Evolutionary conservation across 192 early-diverging fungal species (phyloP), one percentile per base, ranked within the genome.

Genomic region (Radiomyces spectabilis): DNA sequence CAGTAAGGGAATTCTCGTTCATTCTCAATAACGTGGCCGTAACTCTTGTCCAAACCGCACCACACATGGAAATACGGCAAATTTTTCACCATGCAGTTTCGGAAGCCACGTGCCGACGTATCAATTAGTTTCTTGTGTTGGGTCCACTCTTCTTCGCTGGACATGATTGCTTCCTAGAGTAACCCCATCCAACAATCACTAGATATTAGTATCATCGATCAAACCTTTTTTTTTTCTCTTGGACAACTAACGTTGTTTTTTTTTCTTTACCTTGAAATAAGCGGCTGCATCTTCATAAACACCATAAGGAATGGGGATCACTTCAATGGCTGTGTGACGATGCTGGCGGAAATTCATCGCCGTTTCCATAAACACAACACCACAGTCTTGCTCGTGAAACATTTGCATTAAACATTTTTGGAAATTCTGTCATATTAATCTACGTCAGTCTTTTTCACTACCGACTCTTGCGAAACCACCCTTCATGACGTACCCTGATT

Each of bases 1-100:
- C 88, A 95, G 15, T 76, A 78, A 33, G 80, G 81, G 67, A 93
- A 98, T 25, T 67, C 51, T n/a, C 83, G 75, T 1, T 76, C 60
- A 39, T 92, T 82, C 56, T 99, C 96, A 75, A 99, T 99, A 16
- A 99, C 89, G 68, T 99, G 96, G 5, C 94, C 96, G 53, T 84
- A 80, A 1, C 96, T 93, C 29, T 84, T 79, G 56, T 91, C 80
- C 6, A 88, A 83, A 42, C 89, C 84, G 58, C 92, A 90, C 96
- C 96, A 99, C 1, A 97, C 91, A 51, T 99, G 96, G 61, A 99
- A 95, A 63, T 92, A 99, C 1, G 96, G 93, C 69, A 97, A 39
- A 32, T 95, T 81, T 8, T 81, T 75, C 5, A 84, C 80, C 73
- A 92, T 75, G 6, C 76, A 69, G 31, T 77, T 61, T 45, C 87